phyloP scores from a whole-genome alignment of 176 grass and related monocot genomes.

The Hordeum marinum region DNA sequence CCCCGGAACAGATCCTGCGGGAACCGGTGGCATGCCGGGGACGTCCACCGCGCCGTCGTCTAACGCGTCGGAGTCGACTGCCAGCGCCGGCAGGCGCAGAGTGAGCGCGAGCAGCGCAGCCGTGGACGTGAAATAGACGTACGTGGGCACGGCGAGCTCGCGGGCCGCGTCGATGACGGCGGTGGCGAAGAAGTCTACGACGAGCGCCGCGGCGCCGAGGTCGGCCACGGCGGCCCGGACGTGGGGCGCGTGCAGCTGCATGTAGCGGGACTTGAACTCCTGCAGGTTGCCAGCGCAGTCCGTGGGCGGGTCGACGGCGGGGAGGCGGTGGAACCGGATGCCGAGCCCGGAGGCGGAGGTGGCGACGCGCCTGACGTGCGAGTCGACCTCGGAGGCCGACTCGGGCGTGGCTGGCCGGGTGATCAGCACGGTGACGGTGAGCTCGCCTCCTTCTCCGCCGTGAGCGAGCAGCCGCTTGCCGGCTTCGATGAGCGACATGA shows the following conservation, averaged over 20 bases:
- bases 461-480: conserved; percentile 34
- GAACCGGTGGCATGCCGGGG: conserved; percentile 43
- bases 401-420: conserved; percentile 32
- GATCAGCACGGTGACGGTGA: conserved; percentile 37
- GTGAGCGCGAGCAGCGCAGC: conserved; percentile 35
- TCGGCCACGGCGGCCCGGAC: conserved; percentile 18
- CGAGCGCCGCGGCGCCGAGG: conserved; percentile 28
- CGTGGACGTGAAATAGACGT: conserved; percentile 55
- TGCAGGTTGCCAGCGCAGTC: conserved; percentile 27
- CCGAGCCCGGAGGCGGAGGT: neutral
- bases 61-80: conserved; percentile 27
- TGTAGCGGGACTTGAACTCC: conserved; percentile 55
- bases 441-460: neutral
- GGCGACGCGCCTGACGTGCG: conserved; percentile 30
- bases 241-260: conserved; percentile 40
- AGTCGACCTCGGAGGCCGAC: conserved; percentile 28
- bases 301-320: conserved; percentile 23
- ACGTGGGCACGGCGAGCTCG: conserved; percentile 36
- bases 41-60: conserved; percentile 29
- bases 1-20: conserved; percentile 13
- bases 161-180: conserved; percentile 34
- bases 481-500: conserved; percentile 40
- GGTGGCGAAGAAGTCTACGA: conserved; percentile 64
- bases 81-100: conserved; percentile 33
- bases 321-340: conserved; percentile 42